Conservation (phyloP, 768 basidiomycete species). For the Tricholoma flavovirens region DNA sequence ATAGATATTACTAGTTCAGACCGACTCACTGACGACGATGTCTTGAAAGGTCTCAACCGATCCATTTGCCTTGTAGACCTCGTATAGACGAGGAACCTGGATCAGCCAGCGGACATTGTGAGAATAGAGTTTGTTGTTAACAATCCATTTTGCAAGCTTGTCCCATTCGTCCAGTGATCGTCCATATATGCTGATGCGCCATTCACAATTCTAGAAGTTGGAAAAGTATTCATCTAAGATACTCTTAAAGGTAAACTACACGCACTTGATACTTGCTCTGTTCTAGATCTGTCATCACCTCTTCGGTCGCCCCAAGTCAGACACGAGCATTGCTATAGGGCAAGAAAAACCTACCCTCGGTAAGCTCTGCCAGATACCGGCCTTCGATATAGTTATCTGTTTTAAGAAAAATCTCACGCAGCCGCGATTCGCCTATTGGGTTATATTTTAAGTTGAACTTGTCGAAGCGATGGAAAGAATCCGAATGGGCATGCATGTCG, state of each 20-base stretch:
- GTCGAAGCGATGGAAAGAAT: constrained; percentile 97
- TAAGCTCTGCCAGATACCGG: constrained; percentile 90
- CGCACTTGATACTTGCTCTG: constrained; percentile 96
- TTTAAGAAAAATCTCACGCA: constrained; percentile 97
- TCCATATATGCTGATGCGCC: constrained; percentile 95
- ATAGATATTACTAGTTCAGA: neutral
- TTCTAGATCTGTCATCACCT: constrained; percentile 96
- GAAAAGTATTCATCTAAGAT: neutral
- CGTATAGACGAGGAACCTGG: constrained; percentile 91
- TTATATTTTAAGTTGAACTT: constrained; percentile 98
- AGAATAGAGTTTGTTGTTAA: constrained; percentile 87
- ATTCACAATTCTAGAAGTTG: constrained; percentile 79
- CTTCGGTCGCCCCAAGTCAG: constrained; percentile 34
- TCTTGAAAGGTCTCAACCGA: constrained; percentile 85
- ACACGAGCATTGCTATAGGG: neutral
- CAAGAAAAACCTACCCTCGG: constrained; percentile 53
- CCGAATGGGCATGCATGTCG: constrained; percentile 98
- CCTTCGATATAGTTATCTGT: constrained; percentile 95
- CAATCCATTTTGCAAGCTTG: constrained; percentile 95
- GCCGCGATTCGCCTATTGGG: constrained; percentile 89
- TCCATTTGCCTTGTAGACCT: constrained; percentile 89
- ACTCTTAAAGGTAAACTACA: neutral
- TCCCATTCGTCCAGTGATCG: constrained; percentile 87
- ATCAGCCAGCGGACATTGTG: constrained; percentile 99
- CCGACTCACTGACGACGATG: constrained; percentile 73